Evolutionary conservation across 164 flowering plant species (phyloP).

Genomic region (Nymphaea thermarum): DNA sequence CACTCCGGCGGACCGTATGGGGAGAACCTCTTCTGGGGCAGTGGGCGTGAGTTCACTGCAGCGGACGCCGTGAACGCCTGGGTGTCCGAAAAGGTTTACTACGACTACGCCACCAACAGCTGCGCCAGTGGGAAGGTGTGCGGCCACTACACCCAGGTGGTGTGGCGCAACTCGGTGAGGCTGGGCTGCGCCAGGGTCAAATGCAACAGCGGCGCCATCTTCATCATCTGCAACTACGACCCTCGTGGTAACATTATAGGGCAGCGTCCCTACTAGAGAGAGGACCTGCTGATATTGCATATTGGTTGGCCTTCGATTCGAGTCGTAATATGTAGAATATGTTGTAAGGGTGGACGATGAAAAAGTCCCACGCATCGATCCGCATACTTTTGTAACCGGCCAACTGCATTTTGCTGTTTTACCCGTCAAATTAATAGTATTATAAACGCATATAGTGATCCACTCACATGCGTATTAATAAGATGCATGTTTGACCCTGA

Average conservation of each 20-base stretch:
- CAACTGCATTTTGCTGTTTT: no score
- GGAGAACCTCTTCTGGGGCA: constrained; percentile 13
- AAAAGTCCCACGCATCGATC: no score
- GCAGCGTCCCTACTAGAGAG: constrained; percentile 5
- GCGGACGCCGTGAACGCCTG: constrained; percentile 3
- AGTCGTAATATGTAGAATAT: no score
- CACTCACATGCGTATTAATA: no score
- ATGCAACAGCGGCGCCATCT: constrained; percentile 20
- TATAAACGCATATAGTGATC: no score
- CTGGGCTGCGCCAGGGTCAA: constrained; percentile 34
- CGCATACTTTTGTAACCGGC: no score
- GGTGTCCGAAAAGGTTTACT: background rate
- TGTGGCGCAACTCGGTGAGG: constrained; percentile 28
- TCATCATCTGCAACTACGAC: constrained; percentile 8
- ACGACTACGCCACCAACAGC: constrained; percentile 6
- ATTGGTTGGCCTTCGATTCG: no score
- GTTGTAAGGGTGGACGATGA: no score
- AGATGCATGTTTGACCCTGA: no score
- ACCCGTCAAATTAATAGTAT: no score
- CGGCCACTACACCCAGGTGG: constrained; percentile 39
- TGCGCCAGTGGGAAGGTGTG: constrained; percentile 17
- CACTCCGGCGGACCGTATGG: constrained; percentile 32
- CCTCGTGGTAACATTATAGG: background rate
- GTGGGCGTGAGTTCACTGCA: constrained; percentile 4
- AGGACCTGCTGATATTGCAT: background rate